Conservation (phyloP, 2,329 filamentous ascomycete species). For the Neocucurbitaria cava region DNA sequence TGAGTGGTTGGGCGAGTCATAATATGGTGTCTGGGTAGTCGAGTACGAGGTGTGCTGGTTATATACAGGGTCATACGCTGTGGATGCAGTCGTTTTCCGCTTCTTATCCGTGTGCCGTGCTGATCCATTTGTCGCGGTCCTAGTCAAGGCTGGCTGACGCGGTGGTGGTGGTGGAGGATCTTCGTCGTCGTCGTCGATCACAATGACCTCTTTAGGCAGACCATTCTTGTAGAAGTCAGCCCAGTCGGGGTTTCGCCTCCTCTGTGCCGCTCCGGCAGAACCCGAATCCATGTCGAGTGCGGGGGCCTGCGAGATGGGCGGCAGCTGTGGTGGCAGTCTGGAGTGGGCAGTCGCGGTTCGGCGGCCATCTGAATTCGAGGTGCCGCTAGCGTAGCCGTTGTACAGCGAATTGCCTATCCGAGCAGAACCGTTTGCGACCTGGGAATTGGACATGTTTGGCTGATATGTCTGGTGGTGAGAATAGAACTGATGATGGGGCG, state of each 20-base stretch:
- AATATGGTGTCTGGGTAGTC: slow-evolving; percentile 74
- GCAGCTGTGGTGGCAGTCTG: slow-evolving; percentile 42
- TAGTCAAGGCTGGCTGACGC: slow-evolving; percentile 29
- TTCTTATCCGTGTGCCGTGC: slow-evolving; percentile 71
- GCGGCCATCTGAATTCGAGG: slow-evolving; percentile 47
- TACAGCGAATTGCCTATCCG: slow-evolving; percentile 48
- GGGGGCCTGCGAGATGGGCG: slow-evolving; percentile 29
- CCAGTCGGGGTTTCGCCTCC: slow-evolving; percentile 49
- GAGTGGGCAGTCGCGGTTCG: slow-evolving; percentile 44
- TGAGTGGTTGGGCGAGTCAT: slow-evolving; percentile 72
- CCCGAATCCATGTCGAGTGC: slow-evolving; percentile 35
- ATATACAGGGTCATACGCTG: slow-evolving; percentile 73
- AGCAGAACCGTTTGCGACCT: slow-evolving; percentile 38
- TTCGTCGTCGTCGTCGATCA: slow-evolving; percentile 59
- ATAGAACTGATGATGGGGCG: slow-evolving; percentile 50
- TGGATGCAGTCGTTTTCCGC: slow-evolving; percentile 70
- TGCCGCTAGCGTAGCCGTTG: slow-evolving; percentile 47
- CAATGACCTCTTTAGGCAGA: slow-evolving; percentile 59
- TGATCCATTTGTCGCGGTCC: slow-evolving; percentile 52
- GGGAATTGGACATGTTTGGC: slow-evolving; percentile 44
- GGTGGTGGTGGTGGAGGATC: slow-evolving; percentile 29
- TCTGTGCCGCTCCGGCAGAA: slow-evolving; percentile 19
- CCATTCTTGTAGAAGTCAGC: slow-evolving; percentile 54
- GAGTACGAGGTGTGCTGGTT: slow-evolving; percentile 75
- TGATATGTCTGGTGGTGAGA: slow-evolving; percentile 50